These are phyloP conservation scores for Thelephora terrestris DNA, from an alignment of 1,284 basidiomycete species.

Conservation along the genomic window DNA sequence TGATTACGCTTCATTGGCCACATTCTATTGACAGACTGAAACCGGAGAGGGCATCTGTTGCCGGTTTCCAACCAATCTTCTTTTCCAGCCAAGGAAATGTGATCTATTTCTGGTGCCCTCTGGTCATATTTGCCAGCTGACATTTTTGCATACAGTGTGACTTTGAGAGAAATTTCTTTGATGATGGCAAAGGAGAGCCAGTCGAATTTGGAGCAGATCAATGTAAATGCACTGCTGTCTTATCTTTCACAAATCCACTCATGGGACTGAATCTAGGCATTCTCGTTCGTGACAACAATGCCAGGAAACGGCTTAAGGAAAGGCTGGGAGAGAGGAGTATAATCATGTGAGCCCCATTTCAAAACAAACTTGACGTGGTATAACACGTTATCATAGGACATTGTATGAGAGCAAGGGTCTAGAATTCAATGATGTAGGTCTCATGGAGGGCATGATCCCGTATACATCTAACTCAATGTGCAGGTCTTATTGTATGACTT, in stretches of 20 bases:
- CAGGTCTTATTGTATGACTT: too few species aligned
- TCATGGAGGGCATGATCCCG: neutral
- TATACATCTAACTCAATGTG: neutral
- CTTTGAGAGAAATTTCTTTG: neutral
- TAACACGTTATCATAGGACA: conserved; percentile 34
- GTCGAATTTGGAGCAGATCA: conserved; percentile 63
- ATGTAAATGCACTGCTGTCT: conserved; percentile 35
- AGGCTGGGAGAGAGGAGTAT: conserved; percentile 47
- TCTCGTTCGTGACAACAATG: conserved; percentile 51
- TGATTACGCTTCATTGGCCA: conserved; percentile 54
- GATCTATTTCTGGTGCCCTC: neutral
- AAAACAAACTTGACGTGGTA: too few species aligned
- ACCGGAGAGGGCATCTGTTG: conserved; percentile 46
- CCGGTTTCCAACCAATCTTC: conserved; percentile 53
- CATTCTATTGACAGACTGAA: conserved; percentile 52
- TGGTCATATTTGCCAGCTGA: conserved; percentile 6
- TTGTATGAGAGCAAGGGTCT: conserved; percentile 67
- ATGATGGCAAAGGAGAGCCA: conserved; percentile 29
- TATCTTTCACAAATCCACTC: neutral
- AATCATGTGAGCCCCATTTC: conserved; percentile 39
- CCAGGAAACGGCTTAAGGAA: conserved; percentile 36
- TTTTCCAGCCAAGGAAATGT: conserved; percentile 41
- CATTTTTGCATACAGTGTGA: neutral
- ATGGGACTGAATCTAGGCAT: conserved; percentile 52
- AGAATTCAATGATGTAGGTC: conserved; percentile 58